A percentile compares a stretch with the other conserved stretches of the same genome.
phyloP scores from a whole-genome alignment of 129 eudicot species.

The carrot (Daucus carota) region DH1_v3.0 NC_030386.2:40622001-40622500 shows the following conservation, averaged over 20 bases:
- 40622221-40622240: background rate
- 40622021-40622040: background rate
- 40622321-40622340: background rate
- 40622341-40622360: background rate
- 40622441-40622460: background rate
- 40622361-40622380: background rate
- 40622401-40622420: background rate
- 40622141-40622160: background rate
- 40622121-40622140: background rate
- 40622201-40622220: background rate
- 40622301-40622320: background rate
- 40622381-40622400: background rate
- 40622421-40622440: background rate
- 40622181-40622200: background rate
- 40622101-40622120: background rate
- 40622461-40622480: background rate
- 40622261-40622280: background rate
- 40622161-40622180: background rate
- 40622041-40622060: background rate
- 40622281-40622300: background rate
- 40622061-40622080: background rate
- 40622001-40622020: background rate
- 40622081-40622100: background rate
- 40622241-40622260: background rate
- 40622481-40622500: background rate